Conservation (phyloP, 352 stramenopile species). For the Phytophthora sp. region DNA sequence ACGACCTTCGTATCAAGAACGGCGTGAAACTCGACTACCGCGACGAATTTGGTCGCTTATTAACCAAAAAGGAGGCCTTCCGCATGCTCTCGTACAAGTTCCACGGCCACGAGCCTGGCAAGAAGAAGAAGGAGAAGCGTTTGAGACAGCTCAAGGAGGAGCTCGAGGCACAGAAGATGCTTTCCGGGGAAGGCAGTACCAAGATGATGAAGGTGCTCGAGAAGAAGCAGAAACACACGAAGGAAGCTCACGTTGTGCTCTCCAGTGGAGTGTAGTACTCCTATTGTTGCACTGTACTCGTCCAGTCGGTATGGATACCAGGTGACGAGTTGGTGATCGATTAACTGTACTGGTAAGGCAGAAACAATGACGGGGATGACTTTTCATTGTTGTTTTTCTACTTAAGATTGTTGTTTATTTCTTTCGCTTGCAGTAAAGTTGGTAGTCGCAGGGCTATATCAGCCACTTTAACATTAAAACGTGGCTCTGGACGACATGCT, state of each 20-base stretch:
- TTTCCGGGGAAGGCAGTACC: constrained; percentile 76
- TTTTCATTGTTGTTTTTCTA: background rate
- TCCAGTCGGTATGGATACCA: background rate
- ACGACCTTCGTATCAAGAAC: constrained; percentile 86
- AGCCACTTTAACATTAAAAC: too few relatives aligned
- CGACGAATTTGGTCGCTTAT: constrained; percentile 95
- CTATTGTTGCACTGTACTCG: background rate
- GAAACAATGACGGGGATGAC: constrained; percentile 13
- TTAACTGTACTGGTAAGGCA: constrained; percentile 16
- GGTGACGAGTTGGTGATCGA: background rate
- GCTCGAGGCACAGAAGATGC: constrained; percentile 71
- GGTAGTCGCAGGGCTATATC: too few relatives aligned
- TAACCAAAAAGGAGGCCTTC: constrained; percentile 98
- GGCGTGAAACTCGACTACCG: constrained; percentile 96
- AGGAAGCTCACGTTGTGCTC: constrained; percentile 87
- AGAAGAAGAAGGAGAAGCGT: constrained; percentile 98
- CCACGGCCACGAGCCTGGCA: constrained; percentile 96
- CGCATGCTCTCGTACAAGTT: constrained; percentile 98
- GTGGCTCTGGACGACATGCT: too few relatives aligned
- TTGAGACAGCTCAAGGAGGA: constrained; percentile 89
- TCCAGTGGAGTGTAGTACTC: constrained; percentile 59
- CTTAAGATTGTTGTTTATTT: constrained; percentile 5
- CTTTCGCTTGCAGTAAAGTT: too few relatives aligned
- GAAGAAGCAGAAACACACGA: constrained; percentile 82
- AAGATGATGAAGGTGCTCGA: constrained; percentile 89